Percentiles rank a stretch among this genome's conserved stretches.
Conservation (phyloP, 305 asterid species). For the Solanum chacoense region DNA sequence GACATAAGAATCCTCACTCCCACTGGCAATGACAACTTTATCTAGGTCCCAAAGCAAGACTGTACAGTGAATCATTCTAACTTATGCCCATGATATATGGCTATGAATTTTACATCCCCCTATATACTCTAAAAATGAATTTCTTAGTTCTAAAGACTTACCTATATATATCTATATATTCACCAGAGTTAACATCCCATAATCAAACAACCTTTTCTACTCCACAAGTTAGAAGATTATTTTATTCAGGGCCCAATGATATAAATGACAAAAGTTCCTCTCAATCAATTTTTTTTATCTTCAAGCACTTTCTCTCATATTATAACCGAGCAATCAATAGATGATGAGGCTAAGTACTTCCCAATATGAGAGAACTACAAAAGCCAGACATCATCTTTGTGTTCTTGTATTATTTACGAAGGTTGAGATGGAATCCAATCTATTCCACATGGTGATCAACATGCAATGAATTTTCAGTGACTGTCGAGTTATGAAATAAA, state of each 20-base stretch:
- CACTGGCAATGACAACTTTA: background rate
- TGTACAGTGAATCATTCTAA: background rate
- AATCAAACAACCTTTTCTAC: background rate
- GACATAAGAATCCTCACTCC: background rate
- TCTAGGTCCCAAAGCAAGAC: background rate
- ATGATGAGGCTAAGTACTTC: background rate
- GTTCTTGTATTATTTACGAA: conserved; percentile 13
- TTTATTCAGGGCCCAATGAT: background rate
- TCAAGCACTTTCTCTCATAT: background rate
- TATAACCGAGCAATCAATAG: background rate
- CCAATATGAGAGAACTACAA: background rate
- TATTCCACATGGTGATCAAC: conserved; percentile 23
- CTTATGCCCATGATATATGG: background rate
- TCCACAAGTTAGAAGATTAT: background rate
- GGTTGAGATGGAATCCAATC: conserved; percentile 22
- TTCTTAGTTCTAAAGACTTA: background rate
- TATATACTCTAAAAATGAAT: background rate
- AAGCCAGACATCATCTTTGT: conserved; percentile 17
- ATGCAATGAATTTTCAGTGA: conserved; percentile 15
- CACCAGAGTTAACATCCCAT: background rate
- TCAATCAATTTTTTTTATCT: too few species aligned
- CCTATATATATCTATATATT: background rate
- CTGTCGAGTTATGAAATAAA: conserved; percentile 18
- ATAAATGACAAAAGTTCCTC: background rate
- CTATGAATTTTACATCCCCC: background rate